These are phyloP conservation scores for Escovopsis sp. DNA, from an alignment of 2,329 filamentous ascomycete species.

Conservation along the genomic window DNA sequence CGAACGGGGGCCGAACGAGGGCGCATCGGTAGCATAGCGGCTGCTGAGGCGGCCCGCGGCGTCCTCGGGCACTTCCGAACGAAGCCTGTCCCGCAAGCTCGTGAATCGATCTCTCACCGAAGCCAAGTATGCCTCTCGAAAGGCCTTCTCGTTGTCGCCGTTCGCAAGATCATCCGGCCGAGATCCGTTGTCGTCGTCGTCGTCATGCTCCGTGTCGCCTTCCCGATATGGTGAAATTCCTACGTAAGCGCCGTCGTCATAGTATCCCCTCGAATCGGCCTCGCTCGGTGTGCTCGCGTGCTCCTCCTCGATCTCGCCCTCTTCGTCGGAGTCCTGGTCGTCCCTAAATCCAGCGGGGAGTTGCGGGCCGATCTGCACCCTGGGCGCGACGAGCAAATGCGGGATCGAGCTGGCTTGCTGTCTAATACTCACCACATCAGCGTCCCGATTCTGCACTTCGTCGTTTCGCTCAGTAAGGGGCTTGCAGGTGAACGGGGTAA, in stretches of 20 bases:
- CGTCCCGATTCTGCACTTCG: conserved; percentile 8
- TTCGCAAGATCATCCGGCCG: conserved; percentile 13
- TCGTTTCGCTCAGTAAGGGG: conserved; percentile 3
- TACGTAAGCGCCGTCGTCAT: conserved; percentile 66
- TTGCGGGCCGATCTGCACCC: conserved; percentile 36
- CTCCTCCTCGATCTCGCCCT: conserved; percentile 19
- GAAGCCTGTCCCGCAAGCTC: conserved; percentile 47
- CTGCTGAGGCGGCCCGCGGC: conserved; percentile 37
- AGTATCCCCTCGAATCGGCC: conserved; percentile 48
- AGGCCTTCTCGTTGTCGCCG: conserved; percentile 19
- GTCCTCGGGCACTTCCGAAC: conserved; percentile 36
- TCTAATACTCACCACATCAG: conserved; percentile 47
- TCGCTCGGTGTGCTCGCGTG: conserved; percentile 32
- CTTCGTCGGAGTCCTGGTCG: conserved; percentile 17
- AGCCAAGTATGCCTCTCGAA: conserved; percentile 53
- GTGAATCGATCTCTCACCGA: conserved; percentile 51
- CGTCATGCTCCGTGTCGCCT: conserved; percentile 18
- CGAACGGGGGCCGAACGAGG: conserved; percentile 35
- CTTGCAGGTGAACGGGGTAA: neutral
- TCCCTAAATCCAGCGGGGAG: conserved; percentile 23
- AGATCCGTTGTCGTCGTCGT: conserved; percentile 14
- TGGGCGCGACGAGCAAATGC: conserved; percentile 51
- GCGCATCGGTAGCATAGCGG: conserved; percentile 40
- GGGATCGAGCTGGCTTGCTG: conserved; percentile 63
- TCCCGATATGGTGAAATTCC: conserved; percentile 29